Evolutionary conservation across 805 yeast genomes (phyloP).

Genomic region (Candida argentea): DNA sequence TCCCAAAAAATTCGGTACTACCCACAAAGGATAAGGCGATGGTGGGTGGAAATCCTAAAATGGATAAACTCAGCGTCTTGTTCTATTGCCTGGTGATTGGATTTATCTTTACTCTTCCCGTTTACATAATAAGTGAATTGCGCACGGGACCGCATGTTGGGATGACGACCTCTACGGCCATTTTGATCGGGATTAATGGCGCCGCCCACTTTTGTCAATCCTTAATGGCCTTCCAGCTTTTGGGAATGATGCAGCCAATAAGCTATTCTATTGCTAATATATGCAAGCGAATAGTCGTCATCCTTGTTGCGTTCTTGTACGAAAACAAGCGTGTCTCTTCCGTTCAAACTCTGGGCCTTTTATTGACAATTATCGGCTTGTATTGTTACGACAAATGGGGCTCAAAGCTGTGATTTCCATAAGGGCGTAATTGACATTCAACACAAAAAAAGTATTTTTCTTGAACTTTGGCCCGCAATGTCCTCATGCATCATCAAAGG

Average conservation of each 20-base stretch:
- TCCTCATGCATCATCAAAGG: too few species aligned
- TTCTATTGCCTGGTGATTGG: constrained; percentile 67
- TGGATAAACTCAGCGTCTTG: constrained; percentile 63
- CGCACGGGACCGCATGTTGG: too few species aligned
- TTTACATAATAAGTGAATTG: constrained; percentile 52
- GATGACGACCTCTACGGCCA: constrained; percentile 17
- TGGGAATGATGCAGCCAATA: constrained; percentile 65
- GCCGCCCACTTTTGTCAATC: constrained; percentile 63
- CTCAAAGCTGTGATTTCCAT: too few species aligned
- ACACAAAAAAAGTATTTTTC: too few species aligned
- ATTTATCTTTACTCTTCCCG: constrained; percentile 53
- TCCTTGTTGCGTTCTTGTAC: constrained; percentile 53
- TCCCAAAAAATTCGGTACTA: constrained; percentile 18
- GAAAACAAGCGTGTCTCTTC: constrained; percentile 36
- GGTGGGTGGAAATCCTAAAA: constrained; percentile 24
- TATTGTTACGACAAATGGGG: constrained; percentile 36
- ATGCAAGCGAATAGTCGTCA: constrained; percentile 62
- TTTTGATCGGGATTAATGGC: constrained; percentile 50
- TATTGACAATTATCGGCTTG: constrained; percentile 28
- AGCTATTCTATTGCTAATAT: constrained; percentile 75
- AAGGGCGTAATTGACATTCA: too few species aligned
- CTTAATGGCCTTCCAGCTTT: constrained; percentile 63
- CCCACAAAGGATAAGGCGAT: constrained; percentile 14
- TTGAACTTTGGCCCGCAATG: too few species aligned
- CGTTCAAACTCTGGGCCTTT: constrained; percentile 25